These are phyloP conservation scores for Oehlia diaphana DNA, from an alignment of 192 early-diverging fungal species.

Conservation along the genomic window DNA sequence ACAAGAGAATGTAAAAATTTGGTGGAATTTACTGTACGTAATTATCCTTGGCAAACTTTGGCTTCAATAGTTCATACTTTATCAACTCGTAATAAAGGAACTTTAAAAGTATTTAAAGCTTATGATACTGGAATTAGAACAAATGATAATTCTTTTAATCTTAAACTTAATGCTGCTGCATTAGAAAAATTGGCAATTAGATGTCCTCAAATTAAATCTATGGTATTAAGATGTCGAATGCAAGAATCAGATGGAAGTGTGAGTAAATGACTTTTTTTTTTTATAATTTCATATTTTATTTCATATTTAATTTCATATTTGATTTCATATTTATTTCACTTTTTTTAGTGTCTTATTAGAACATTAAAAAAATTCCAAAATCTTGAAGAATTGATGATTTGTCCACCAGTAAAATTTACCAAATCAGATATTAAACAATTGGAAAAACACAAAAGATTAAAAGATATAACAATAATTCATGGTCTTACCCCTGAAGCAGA, in stretches of 20 bases:
- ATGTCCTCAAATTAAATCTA: slow-evolving; percentile 6
- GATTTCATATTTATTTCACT: background rate
- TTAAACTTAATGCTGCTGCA: background rate
- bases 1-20: slow-evolving; percentile 9
- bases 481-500: background rate
- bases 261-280: background rate
- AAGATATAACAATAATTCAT: background rate
- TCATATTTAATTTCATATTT: background rate
- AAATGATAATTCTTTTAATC: background rate
- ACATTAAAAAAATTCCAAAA: slow-evolving; percentile 11
- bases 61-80: slow-evolving; percentile 19
- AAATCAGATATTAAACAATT: slow-evolving; percentile 9
- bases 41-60: slow-evolving; percentile 5
- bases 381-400: slow-evolving; percentile 16
- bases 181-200: slow-evolving; percentile 12
- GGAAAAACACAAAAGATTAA: slow-evolving; percentile 13
- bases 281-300: background rate
- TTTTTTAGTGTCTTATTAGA: background rate
- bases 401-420: background rate
- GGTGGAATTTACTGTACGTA: background rate
- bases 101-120: slow-evolving; percentile 16
- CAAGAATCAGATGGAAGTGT: slow-evolving; percentile 5
- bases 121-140: background rate
- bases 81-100: slow-evolving; percentile 6
- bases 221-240: slow-evolving; percentile 4